A percentile compares a stretch with the other conserved stretches of the same genome.
Conservation (phyloP, 192 early-diverging fungal species). For the Podochytrium sp. region DNA sequence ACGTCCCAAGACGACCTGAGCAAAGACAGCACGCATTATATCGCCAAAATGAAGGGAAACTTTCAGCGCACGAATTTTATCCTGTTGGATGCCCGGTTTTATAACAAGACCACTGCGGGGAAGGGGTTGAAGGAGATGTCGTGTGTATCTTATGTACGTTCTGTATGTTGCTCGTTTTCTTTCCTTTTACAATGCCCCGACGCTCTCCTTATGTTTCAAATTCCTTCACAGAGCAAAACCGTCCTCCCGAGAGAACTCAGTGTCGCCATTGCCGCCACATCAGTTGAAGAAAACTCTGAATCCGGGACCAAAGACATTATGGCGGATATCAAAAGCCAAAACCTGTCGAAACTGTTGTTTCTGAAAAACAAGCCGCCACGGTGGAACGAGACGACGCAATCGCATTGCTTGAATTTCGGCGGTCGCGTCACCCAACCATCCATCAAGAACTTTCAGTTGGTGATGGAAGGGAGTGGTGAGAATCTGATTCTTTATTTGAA, state of each 20-base stretch:
- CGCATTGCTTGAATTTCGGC: constrained; percentile 67
- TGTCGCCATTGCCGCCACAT: constrained; percentile 52
- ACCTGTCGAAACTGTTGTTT: constrained; percentile 57
- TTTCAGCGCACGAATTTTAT: constrained; percentile 61
- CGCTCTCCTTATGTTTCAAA: background rate
- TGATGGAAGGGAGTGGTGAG: constrained; percentile 52
- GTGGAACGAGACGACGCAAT: constrained; percentile 70
- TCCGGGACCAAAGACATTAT: constrained; percentile 55
- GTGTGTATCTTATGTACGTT: constrained; percentile 55
- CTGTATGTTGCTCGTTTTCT: background rate
- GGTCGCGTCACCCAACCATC: constrained; percentile 63
- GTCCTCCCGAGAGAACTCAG: constrained; percentile 62
- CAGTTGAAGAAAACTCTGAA: constrained; percentile 46
- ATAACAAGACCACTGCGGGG: constrained; percentile 44
- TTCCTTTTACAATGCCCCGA: background rate
- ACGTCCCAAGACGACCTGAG: constrained; percentile 52
- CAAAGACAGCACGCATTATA: constrained; percentile 63
- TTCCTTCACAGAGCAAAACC: constrained; percentile 49
- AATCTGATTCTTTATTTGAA: background rate
- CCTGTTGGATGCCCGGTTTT: constrained; percentile 54
- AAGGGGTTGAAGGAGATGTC: constrained; percentile 60
- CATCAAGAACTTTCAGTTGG: constrained; percentile 70
- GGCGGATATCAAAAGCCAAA: constrained; percentile 52
- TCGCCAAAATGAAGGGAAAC: constrained; percentile 64
- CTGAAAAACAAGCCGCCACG: constrained; percentile 65